Base-by-base conservation (phyloP, 768 basidiomycete species). In the Cyclocybe cylindracea region DNA sequence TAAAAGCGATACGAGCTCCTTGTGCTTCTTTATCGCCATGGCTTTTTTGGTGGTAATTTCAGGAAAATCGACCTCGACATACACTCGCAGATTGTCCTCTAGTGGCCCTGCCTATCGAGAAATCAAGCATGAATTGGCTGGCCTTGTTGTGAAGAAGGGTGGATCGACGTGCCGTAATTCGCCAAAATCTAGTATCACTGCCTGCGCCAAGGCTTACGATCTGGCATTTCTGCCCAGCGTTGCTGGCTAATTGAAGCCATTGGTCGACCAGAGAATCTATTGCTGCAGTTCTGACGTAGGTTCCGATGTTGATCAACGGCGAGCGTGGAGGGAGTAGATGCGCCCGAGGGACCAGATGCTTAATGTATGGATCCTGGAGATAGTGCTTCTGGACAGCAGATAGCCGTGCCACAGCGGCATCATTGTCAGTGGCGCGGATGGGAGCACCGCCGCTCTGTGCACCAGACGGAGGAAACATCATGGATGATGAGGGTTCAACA, bases 101-200 rank as follows among this genome's bases (percentile, higher is more conserved):
- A 77, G 65, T 19, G 77, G 69, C 11, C 86, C 80, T 19, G 84
- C 78, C 89, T 92, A 71, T 53, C 69, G 68, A 60, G 54, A 59
- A 46, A 54, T 5, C 51, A 49, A 54, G 45, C 44, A 51, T 55
- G 48, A 56, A 59, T 48, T 48, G 51, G 24, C 39, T 7, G 18
- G n/a, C n/a, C 40, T 41, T 53, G 38, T 44, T 51, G 42, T 53
- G 38, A 46, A 39, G 52, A 55, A 44, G 44, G 39, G 46, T 55
- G 50, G 46, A 57, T 56, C 46, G 38, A 80, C 89, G 72, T 72
- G 92, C 93, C 73, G 78, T 80, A 60, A 96, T 73, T 50, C 94
- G 78, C 94, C 96, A 99, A 66, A 91, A 98, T 47, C 97, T 76
- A 2, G 94, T 94, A 71, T 99, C 97, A 61, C 92, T 98, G 18